These are phyloP conservation scores for Coprinopsis cinerea DNA, from an alignment of 768 basidiomycete species.

Conservation along the genomic window DNA sequence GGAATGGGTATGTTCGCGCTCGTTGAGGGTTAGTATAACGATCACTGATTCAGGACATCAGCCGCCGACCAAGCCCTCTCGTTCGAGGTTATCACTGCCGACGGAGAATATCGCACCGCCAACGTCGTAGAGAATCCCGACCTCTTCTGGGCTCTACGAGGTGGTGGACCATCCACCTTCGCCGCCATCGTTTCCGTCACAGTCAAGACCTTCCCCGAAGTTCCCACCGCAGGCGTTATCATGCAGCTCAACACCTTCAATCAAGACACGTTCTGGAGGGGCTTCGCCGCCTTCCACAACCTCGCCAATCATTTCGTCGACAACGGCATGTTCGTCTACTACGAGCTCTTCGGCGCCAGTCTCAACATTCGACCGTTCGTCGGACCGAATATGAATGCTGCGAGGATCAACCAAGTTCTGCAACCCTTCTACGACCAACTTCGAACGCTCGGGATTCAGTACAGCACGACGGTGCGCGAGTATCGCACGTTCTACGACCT, in stretches of 20 bases:
- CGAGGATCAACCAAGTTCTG: conserved; percentile 8
- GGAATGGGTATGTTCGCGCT: conserved; percentile 13
- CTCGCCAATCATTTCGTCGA: conserved; percentile 10
- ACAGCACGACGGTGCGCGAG: background rate
- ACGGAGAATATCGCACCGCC: conserved; percentile 29
- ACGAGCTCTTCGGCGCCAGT: conserved; percentile 5
- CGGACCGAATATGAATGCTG: conserved; percentile 8
- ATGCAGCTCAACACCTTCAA: conserved; percentile 10
- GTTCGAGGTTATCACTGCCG: conserved; percentile 36
- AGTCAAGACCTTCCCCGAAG: conserved; percentile 13
- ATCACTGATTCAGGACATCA: background rate
- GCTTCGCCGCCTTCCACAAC: conserved; percentile 9
- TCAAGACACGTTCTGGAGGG: conserved; percentile 6
- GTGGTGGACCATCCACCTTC: conserved; percentile 25
- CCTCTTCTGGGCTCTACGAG: conserved; percentile 39
- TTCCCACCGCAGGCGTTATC: conserved; percentile 11
- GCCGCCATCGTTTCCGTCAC: conserved; percentile 11
- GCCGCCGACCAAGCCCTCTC: conserved; percentile 24
- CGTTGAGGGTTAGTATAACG: background rate
- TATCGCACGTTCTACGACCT: conserved; percentile 11
- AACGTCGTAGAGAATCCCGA: conserved; percentile 34
- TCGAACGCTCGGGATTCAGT: background rate
- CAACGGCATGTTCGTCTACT: conserved; percentile 10
- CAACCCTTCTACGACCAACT: conserved; percentile 6
- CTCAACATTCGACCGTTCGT: conserved; percentile 11